Evolutionary conservation across 1,139 yeast species (phyloP), one percentile per base, ranked within the genome.

Genomic region (Kodamaea derodonti): DNA sequence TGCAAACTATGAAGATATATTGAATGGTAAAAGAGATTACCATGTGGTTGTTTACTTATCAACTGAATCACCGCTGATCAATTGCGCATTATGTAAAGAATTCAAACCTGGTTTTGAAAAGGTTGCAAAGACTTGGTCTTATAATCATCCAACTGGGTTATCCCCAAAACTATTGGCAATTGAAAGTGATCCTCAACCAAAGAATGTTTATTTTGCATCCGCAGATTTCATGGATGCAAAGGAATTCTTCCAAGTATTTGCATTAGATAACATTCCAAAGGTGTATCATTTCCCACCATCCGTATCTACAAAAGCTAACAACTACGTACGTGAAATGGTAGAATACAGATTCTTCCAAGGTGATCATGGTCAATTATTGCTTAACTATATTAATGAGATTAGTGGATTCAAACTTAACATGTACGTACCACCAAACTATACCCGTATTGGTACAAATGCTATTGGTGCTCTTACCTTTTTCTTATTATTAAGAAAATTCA

Each of bases 181-280:
- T 12, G 64, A 63, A 14, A 68, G 53, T 10, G 57, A 58, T 12
- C 43, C 28, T 14, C 35, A 32, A 11, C 45, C 46, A n/a, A 54
- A 54, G 42, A 62, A 67, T 45, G 60, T 90, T 25, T 80, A 75
- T 61, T 86, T 92, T 56, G 84, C 85, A 20, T 65, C 70, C 36
- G 78, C 95, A 7, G 96, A 90, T 51, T 80, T 85, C 51, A 61
- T 70, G 35, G 76, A 76, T 29, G 66, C 77, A 29, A 65, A 69
- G 44, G 65, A 64, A 37, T 69, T 71, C 46, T 87, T 83, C 68
- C 69, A 65, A 51, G 56, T 56, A 30, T 65, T 80, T 54, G 66
- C 73, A 27, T 65, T 92, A 48, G 75, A 77, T 48, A 80, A 79
- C 41, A 95, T 92, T 26, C 98, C 98, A 24, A 81, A 84, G 52